Evolutionary conservation across 805 yeast species (phyloP).

Genomic region (Candida manassasensis): DNA sequence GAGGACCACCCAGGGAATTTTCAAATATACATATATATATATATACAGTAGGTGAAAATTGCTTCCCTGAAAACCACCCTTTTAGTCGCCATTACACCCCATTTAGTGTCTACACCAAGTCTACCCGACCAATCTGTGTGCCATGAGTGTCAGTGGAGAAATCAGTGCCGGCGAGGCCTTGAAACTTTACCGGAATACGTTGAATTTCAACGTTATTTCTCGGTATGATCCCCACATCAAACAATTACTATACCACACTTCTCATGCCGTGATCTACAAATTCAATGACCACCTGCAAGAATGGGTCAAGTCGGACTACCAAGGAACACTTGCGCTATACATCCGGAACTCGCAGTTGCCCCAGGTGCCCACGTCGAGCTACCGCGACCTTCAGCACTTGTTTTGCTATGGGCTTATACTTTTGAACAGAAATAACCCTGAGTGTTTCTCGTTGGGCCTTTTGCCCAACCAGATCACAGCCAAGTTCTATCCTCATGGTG

Average conservation of each 20-base stretch:
- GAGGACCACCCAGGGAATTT: no score
- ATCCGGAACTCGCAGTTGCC: slow-evolving; percentile 42
- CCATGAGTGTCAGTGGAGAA: slow-evolving; percentile 27
- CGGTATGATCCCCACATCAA: slow-evolving; percentile 71
- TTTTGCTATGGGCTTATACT: slow-evolving; percentile 68
- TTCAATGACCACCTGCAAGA: slow-evolving; percentile 53
- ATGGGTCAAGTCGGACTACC: slow-evolving; percentile 68
- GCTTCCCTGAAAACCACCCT: no score
- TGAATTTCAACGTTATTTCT: slow-evolving; percentile 71
- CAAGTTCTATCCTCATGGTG: slow-evolving; percentile 37
- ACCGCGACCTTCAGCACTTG: slow-evolving; percentile 35
- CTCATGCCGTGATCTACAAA: slow-evolving; percentile 68
- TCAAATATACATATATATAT: no score
- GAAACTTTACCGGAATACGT: slow-evolving; percentile 61
- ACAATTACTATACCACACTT: slow-evolving; percentile 61
- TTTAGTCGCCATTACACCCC: no score
- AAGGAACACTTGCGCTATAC: slow-evolving; percentile 67
- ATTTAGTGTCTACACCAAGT: no score
- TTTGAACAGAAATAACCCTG: slow-evolving; percentile 63
- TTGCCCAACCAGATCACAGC: slow-evolving; percentile 49
- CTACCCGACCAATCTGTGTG: no score
- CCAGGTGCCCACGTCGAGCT: slow-evolving; percentile 9
- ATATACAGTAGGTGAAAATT: no score
- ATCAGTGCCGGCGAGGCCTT: slow-evolving; percentile 43
- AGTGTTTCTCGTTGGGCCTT: slow-evolving; percentile 68